Evolutionary conservation across 495 filamentous ascomycete species (phyloP).

Genomic region (Darksidea phi): DNA sequence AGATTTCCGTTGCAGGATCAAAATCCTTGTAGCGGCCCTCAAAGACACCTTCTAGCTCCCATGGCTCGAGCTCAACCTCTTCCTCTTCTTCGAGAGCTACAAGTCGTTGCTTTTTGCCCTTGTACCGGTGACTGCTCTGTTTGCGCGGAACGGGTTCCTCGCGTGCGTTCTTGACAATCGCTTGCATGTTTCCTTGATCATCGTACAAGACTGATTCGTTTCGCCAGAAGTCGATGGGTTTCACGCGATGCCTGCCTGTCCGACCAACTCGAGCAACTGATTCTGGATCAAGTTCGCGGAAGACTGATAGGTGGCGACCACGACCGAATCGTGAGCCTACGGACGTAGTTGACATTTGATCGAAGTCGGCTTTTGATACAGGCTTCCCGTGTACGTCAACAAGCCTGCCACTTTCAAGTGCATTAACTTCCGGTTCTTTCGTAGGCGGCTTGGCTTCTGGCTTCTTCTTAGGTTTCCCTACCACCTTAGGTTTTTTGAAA

Average conservation of each 20-base stretch:
- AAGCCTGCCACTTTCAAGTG: conserved; percentile 11
- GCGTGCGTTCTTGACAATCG: conserved; percentile 61
- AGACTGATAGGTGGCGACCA: conserved; percentile 61
- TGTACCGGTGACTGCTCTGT: conserved; percentile 12
- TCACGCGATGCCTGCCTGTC: conserved; percentile 59
- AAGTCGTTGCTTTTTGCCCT: conserved; percentile 30
- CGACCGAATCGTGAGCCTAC: conserved; percentile 51
- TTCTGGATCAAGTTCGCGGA: conserved; percentile 66
- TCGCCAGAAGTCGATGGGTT: conserved; percentile 83
- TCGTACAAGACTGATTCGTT: conserved; percentile 75
- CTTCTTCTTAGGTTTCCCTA: conserved; percentile 30
- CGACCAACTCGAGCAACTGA: conserved; percentile 52
- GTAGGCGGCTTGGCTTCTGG: conserved; percentile 26
- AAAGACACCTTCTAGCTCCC: conserved; percentile 62
- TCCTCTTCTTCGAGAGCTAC: conserved; percentile 48
- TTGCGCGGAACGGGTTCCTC: conserved; percentile 5
- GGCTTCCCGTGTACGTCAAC: conserved; percentile 20
- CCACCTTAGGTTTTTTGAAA: conserved; percentile 25
- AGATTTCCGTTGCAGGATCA: conserved; percentile 50
- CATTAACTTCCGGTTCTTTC: conserved; percentile 17
- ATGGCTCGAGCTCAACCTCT: conserved; percentile 53
- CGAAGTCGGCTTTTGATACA: conserved; percentile 16
- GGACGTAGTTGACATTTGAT: conserved; percentile 20
- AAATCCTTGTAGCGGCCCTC: conserved; percentile 58
- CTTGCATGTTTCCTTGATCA: conserved; percentile 62